Base-by-base conservation (phyloP, 192 early-diverging fungal genomes). In the Pilaira anomala region DNA sequence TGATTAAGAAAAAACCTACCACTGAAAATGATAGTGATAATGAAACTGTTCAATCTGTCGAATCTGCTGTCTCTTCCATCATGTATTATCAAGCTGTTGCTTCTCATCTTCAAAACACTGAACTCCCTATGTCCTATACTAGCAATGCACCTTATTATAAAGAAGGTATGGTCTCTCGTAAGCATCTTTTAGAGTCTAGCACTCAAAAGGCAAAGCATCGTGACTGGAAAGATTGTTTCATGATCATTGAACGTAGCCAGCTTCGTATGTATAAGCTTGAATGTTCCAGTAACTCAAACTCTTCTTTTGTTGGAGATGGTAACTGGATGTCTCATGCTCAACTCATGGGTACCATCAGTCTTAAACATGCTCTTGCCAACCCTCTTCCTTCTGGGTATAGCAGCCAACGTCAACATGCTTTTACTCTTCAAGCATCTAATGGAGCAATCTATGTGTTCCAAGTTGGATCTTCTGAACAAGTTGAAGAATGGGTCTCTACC, bases 391-490 rank as follows among this genome's bases (percentile, higher is more conserved):
- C 91, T 0, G 93, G 94, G 11, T 93, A 96, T 72, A 90, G 84
- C 51, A 74, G 84, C 2, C 76, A 78, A 25, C 83, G 93, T 16
- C 87, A 81, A 30, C 80, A 91, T 67, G 91, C 90, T 28, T 97
- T 98, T 81, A 91, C 91, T 33, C 69, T 98, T 40, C 88, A 89
- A 58, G 78, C 91, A 40, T 76, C 84, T 3, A 87, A 88, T 67
- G 91, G 91, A 7, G 86, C 84, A 8, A 88, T 90, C 7, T 93
- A 94, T 53, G 72, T 97, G 18, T 98, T 96, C 76, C 92, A 97
- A 68, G 84, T 85, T 1, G 76, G 74, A n/a, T 86, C 80, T 3
- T 77, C 80, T 36, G 81, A 88, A 26, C 84, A 86, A 60, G 78
- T 93, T 30, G 80, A 81, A 25, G 87, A 84, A 49, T 98, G 96